Evolutionary conservation across 2,329 filamentous ascomycete genomes (phyloP).

Genomic region (Alternaria solani): DNA sequence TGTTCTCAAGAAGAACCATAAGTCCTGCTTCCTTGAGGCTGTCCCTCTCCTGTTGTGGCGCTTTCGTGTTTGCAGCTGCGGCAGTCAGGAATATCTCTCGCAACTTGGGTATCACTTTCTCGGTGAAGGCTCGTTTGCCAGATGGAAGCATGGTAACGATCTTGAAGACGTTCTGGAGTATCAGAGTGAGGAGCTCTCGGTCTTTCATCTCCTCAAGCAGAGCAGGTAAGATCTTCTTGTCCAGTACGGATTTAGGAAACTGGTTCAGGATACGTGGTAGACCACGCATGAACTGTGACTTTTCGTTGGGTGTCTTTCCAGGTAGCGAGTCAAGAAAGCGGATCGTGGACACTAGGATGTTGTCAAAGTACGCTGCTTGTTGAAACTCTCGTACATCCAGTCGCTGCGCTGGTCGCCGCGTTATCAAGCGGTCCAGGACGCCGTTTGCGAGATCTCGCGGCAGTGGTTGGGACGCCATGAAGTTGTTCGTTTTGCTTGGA

Average conservation of each 20-base stretch:
- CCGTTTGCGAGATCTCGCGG: slow-evolving; percentile 78
- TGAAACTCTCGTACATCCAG: slow-evolving; percentile 92
- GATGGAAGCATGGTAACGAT: slow-evolving; percentile 79
- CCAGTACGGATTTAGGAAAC: slow-evolving; percentile 91
- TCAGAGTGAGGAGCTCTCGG: slow-evolving; percentile 80
- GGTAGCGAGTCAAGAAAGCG: slow-evolving; percentile 92
- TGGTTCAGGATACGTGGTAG: slow-evolving; percentile 86
- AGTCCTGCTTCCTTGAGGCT: slow-evolving; percentile 85
- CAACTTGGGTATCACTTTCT: slow-evolving; percentile 84
- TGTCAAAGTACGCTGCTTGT: slow-evolving; percentile 95
- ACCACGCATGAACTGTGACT: slow-evolving; percentile 88
- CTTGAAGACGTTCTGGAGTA: slow-evolving; percentile 91
- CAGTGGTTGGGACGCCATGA: slow-evolving; percentile 78
- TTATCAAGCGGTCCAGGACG: slow-evolving; percentile 86
- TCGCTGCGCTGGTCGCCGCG: slow-evolving; percentile 83
- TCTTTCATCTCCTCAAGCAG: slow-evolving; percentile 95
- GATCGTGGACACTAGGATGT: slow-evolving; percentile 94
- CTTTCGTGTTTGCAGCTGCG: slow-evolving; percentile 47
- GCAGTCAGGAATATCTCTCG: slow-evolving; percentile 80
- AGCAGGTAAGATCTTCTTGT: slow-evolving; percentile 91
- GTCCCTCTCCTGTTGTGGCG: slow-evolving; percentile 73
- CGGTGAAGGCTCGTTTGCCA: slow-evolving; percentile 79
- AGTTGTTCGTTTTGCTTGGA: slow-evolving; percentile 83
- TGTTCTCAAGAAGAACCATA: slow-evolving; percentile 89
- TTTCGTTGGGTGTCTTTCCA: slow-evolving; percentile 89